Base-by-base conservation (phyloP, 139 green algal species). In the Dunaliella sp. region DNA sequence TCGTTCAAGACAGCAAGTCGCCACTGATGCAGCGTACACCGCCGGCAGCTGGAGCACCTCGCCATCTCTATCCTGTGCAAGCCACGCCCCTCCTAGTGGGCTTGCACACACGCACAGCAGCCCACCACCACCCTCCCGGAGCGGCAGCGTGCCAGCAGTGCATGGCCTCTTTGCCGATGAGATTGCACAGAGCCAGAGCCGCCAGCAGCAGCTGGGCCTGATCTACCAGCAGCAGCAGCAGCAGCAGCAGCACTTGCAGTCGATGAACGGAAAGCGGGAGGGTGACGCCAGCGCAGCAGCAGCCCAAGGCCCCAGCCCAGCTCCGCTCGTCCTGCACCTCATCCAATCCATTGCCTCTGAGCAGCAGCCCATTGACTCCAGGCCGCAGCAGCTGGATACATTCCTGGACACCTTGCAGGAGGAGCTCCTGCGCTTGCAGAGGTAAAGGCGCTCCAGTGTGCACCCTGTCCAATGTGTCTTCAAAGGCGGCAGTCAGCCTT, bases 81-180 rank as follows among this genome's bases (percentile, higher is more conserved):
- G n/a, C n/a, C n/a, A n/a, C n/a, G n/a, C n/a, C n/a, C n/a, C n/a
- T n/a, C n/a, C n/a, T n/a, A n/a, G n/a, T n/a, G n/a, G n/a, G n/a
- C n/a, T n/a, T n/a, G n/a, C n/a, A n/a, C n/a, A n/a, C n/a, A n/a
- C n/a, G n/a, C n/a, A n/a, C n/a, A n/a, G n/a, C n/a, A n/a, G n/a
- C n/a, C n/a, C n/a, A n/a, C n/a, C n/a, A n/a, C n/a, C n/a, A n/a
- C n/a, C n/a, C n/a, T n/a, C n/a, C n/a, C n/a, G n/a, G n/a, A n/a
- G n/a, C n/a, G 31, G 12, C 74, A 80, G 21, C n/a, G 31, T 24
- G 81, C 35, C 83, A 86, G 73, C 59, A 82, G 32, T 77, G 35
- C 32, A 37, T 86, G 83, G 73, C 83, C 7, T 65, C 7, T 65
- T 65, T 65, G 48, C 48, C 48, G 7, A 7, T 26, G 48, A 65